Conservation (phyloP, 2,329 filamentous ascomycete genomes). For the Chaetothyriales sp. region DNA sequence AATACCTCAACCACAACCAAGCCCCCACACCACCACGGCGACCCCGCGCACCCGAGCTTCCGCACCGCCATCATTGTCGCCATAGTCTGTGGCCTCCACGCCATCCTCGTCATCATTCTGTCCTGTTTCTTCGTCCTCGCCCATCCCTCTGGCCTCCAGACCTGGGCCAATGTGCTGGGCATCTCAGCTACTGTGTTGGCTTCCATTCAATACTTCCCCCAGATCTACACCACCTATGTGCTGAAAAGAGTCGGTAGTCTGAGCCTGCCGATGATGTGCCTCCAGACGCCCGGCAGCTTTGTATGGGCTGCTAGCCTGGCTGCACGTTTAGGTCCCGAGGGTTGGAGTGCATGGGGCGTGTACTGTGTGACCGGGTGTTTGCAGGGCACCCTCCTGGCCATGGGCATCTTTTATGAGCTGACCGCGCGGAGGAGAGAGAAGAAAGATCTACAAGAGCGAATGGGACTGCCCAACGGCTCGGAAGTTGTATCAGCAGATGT, state of each 20-base stretch:
- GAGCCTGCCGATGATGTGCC: conserved; percentile 95
- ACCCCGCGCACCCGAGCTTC: conserved; percentile 42
- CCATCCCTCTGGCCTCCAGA: conserved; percentile 47
- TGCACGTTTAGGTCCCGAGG: conserved; percentile 58
- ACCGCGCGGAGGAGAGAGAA: conserved; percentile 9
- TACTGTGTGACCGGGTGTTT: conserved; percentile 73
- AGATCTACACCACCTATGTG: conserved; percentile 81
- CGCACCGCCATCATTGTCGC: conserved; percentile 66
- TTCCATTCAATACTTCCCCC: conserved; percentile 80
- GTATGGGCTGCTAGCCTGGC: conserved; percentile 78
- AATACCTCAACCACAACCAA: conserved; percentile 30
- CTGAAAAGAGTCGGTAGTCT: conserved; percentile 78
- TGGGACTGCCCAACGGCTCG: conserved; percentile 4
- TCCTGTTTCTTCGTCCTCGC: conserved; percentile 52
- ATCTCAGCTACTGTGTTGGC: conserved; percentile 64
- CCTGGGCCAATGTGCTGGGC: conserved; percentile 76
- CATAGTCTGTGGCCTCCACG: conserved; percentile 57
- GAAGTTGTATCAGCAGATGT: conserved; percentile 2
- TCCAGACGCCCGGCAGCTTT: conserved; percentile 86
- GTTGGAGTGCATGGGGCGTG: conserved; percentile 93
- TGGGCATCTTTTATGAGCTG: conserved; percentile 58
- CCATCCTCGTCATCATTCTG: conserved; percentile 53
- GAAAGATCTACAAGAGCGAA: conserved; percentile 9
- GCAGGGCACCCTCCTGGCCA: conserved; percentile 63
- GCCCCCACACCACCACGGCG: neutral